These are phyloP conservation scores for Amaranthus palmeri DNA, from an alignment of 148 eudicot species.

Conservation along the genomic window DNA sequence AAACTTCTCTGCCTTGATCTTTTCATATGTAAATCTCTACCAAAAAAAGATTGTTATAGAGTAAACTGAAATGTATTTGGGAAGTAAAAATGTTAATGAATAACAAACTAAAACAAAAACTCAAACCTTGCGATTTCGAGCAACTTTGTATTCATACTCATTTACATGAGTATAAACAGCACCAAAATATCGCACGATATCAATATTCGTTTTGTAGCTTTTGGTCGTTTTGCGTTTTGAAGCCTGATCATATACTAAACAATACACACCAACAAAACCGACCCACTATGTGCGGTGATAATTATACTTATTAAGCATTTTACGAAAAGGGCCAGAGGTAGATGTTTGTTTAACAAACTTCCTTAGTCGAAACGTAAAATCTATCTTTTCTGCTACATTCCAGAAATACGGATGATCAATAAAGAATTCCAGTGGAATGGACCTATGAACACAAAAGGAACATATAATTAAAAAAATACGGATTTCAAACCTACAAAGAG, in stretches of 20 bases:
- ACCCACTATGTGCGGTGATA: background rate
- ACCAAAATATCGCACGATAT: background rate
- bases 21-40: constrained; percentile 4
- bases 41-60: background rate
- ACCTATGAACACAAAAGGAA: background rate
- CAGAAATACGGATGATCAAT: constrained; percentile 6
- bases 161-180: constrained; percentile 9
- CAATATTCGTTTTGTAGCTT: background rate
- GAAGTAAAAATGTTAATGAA: background rate
- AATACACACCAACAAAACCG: background rate
- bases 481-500: background rate
- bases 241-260: background rate
- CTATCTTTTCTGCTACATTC: background rate
- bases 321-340: background rate
- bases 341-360: background rate
- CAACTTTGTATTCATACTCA: background rate
- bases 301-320: background rate
- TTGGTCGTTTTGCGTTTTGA: background rate
- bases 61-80: background rate
- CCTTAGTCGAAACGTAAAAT: background rate
- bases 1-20: background rate
- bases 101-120: constrained; percentile 2
- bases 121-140: background rate
- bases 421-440: background rate
- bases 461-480: constrained; percentile 3